phyloP scores from a whole-genome alignment of 108 stramenopile species.

The Fragilaria crotonensis region DNA sequence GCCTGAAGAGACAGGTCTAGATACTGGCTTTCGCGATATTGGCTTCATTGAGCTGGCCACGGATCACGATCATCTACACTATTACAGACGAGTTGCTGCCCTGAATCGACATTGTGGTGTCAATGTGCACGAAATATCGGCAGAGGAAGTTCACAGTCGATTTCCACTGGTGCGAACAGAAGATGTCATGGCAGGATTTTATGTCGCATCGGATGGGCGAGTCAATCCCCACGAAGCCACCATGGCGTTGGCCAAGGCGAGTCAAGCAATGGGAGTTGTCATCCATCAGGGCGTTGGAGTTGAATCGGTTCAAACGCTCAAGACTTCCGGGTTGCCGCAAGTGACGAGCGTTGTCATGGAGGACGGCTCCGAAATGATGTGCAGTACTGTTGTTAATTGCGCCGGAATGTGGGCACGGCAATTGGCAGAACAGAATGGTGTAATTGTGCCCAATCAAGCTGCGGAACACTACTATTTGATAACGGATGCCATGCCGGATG shows the following conservation, averaged over 20 bases:
- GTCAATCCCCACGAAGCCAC: slow-evolving; percentile 77
- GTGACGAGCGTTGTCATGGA: slow-evolving; percentile 39
- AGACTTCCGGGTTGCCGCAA: slow-evolving; percentile 5
- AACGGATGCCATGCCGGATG: slow-evolving; percentile 52
- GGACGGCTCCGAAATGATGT: slow-evolving; percentile 25
- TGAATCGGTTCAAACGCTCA: slow-evolving; percentile 12
- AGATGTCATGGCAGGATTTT: slow-evolving; percentile 66
- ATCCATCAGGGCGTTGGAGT: slow-evolving; percentile 34
- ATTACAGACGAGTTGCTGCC: slow-evolving; percentile 57
- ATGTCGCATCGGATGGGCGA: slow-evolving; percentile 59
- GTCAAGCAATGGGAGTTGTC: slow-evolving; percentile 31
- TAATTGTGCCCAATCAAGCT: slow-evolving; percentile 62
- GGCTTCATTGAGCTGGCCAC: slow-evolving; percentile 75
- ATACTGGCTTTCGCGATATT: slow-evolving; percentile 51
- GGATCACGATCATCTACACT: slow-evolving; percentile 45
- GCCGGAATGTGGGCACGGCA: slow-evolving; percentile 82
- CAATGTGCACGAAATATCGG: slow-evolving; percentile 55
- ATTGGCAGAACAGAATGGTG: slow-evolving; percentile 38
- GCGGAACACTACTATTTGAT: slow-evolving; percentile 83
- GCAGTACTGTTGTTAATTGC: slow-evolving; percentile 63
- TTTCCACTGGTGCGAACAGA: slow-evolving; percentile 42
- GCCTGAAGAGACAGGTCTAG: slow-evolving; percentile 54
- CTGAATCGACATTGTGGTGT: slow-evolving; percentile 69
- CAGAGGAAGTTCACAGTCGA: slow-evolving; percentile 30
- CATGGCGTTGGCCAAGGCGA: slow-evolving; percentile 50